Evolutionary conservation across 2,329 filamentous ascomycete genomes (phyloP), one percentile per base, ranked within the genome.

Genomic region (Xylariaceae sp.): DNA sequence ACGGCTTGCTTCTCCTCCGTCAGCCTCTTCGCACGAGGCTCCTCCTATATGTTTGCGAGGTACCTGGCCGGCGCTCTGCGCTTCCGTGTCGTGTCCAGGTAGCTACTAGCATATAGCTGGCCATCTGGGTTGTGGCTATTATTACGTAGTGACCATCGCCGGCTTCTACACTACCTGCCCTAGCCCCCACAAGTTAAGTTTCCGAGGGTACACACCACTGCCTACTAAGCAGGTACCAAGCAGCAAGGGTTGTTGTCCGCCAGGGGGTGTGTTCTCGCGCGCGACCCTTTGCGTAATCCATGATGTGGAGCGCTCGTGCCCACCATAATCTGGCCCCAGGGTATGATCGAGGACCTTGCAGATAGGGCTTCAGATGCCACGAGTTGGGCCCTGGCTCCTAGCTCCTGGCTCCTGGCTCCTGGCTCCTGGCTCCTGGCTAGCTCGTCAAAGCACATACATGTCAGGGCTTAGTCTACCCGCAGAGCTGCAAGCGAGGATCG

Each of bases 361-460:
- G 59, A 60, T 59, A 54, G 55, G 64, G 64, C 64, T 60, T 60
- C 43, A 52, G 60, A 60, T 63, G 56, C 63, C 62, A 59, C 57
- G 60, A 58, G 54, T 59, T 57, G 57, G 58, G 54, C 54, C 56
- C 60, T 54, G 19, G 19, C 19, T 19, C 19, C 19, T 19, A 1
- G 19, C 19, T 19, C 19, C 19, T 19, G 19, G 19, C 19, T 19
- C 19, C 19, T 19, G 1, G 19, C 19, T 19, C 19, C 19, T 19
- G 19, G 19, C 19, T 19, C 19, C 19, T 19, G 19, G 19, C 19
- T 19, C 19, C 19, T 19, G 52, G 46, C 48, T 59, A 61, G 56
- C 49, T 47, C 39, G 42, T 47, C 42, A 54, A 19, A 39, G 51
- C 43, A 51, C 31, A 51, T 56, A 51, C 54, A 44, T 51, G 46